phyloP scores from a whole-genome alignment of 2,329 filamentous ascomycete species.

The Aspergillus ustus region DNA sequence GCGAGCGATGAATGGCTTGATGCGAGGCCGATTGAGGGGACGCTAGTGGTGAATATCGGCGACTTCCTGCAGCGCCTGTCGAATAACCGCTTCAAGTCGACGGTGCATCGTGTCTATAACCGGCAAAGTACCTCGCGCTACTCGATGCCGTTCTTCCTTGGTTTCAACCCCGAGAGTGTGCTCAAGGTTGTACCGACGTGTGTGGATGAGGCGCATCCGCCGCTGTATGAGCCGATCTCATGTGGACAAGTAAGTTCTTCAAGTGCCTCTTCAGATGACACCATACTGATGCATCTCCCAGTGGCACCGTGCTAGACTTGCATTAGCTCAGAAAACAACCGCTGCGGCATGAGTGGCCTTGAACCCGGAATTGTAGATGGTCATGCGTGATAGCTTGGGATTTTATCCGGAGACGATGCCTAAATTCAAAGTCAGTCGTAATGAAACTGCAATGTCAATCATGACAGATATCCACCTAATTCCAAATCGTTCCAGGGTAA shows the following conservation, averaged over 20 bases:
- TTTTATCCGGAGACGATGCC: too few relatives aligned
- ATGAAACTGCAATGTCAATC: too few relatives aligned
- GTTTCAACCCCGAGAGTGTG: conserved; percentile 56
- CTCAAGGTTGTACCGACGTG: conserved; percentile 53
- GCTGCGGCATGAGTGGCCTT: neutral
- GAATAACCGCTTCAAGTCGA: conserved; percentile 57
- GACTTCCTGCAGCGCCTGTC: conserved; percentile 58
- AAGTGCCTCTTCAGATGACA: too few relatives aligned
- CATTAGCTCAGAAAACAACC: conserved; percentile 17
- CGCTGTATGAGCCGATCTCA: conserved; percentile 58
- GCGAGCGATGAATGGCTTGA: conserved; percentile 39
- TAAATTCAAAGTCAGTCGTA: too few relatives aligned
- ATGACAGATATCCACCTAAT: too few relatives aligned
- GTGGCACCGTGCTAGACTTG: conserved; percentile 31
- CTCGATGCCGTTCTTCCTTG: conserved; percentile 63
- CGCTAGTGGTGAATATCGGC: conserved; percentile 58
- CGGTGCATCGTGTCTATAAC: conserved; percentile 55
- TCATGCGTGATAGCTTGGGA: too few relatives aligned
- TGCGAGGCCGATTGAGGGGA: conserved; percentile 45
- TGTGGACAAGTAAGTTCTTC: conserved; percentile 47
- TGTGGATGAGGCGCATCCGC: conserved; percentile 50
- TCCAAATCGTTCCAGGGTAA: too few relatives aligned
- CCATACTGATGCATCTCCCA: conserved; percentile 7
- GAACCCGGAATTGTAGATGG: too few relatives aligned
- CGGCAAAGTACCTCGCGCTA: conserved; percentile 46